phyloP scores from a whole-genome alignment of 768 basidiomycete genomes.

The Lactifluus pinguis region DNA sequence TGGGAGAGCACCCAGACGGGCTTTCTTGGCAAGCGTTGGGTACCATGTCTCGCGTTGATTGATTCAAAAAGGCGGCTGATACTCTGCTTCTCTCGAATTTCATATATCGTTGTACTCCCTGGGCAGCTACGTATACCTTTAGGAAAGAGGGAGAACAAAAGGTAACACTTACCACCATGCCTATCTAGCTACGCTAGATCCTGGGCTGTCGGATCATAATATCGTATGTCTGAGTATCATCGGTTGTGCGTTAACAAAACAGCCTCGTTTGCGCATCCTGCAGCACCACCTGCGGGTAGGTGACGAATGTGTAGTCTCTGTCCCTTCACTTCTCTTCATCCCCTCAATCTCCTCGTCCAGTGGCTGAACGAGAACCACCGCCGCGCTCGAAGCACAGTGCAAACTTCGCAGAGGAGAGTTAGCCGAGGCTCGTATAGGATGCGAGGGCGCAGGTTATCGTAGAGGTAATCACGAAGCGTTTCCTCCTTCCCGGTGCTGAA shows the following conservation, averaged over 20 bases:
- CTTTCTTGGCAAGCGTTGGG: constrained; percentile 32
- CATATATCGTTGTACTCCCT: constrained; percentile 35
- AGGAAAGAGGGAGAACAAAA: background rate
- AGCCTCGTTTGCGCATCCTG: no score
- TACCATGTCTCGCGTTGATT: no score
- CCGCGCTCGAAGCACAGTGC: constrained; percentile 30
- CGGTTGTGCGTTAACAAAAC: constrained; percentile 93
- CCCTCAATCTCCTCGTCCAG: no score
- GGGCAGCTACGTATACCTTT: constrained; percentile 31
- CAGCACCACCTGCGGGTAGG: no score
- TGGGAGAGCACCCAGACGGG: constrained; percentile 63
- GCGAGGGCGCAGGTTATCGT: constrained; percentile 31
- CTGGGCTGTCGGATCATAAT: constrained; percentile 47
- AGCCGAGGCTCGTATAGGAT: constrained; percentile 35
- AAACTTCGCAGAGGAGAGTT: constrained; percentile 42
- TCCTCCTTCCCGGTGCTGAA: constrained; percentile 42
- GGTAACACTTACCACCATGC: constrained; percentile 22
- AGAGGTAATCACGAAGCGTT: constrained; percentile 85
- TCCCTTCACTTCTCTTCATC: no score
- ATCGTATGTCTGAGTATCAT: constrained; percentile 50
- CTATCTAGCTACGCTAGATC: constrained; percentile 70
- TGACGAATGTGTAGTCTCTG: no score
- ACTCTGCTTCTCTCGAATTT: constrained; percentile 36
- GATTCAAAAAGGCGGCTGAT: no score
- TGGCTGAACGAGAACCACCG: no score